Conservation (phyloP, 805 yeast species). For the Tetrapisispora phaffii region DNA sequence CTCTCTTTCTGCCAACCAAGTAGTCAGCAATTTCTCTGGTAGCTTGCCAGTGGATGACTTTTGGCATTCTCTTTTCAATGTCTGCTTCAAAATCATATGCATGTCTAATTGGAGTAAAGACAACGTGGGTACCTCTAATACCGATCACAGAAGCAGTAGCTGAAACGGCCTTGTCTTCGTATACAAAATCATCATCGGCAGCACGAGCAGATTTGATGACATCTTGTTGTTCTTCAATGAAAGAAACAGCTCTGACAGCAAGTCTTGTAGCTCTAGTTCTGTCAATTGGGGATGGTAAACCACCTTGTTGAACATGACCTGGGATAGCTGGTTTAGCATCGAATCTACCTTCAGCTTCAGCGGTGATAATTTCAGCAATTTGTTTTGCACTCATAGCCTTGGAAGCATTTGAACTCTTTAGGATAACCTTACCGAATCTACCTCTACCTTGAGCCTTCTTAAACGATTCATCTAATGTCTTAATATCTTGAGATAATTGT, state of each 20-base stretch:
- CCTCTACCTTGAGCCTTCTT: conserved; percentile 53
- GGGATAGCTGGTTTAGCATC: conserved; percentile 76
- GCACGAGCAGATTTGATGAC: conserved; percentile 24
- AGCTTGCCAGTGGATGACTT: conserved; percentile 71
- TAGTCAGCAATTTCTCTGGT: conserved; percentile 73
- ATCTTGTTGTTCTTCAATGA: conserved; percentile 41
- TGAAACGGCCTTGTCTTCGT: conserved; percentile 28
- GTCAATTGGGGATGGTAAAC: conserved; percentile 67
- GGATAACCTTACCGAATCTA: conserved; percentile 58
- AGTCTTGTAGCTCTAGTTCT: conserved; percentile 65
- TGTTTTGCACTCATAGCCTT: conserved; percentile 57
- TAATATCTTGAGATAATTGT: conserved; percentile 56
- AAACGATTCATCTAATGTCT: conserved; percentile 48
- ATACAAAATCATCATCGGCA: conserved; percentile 23
- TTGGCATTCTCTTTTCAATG: conserved; percentile 73
- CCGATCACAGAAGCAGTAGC: conserved; percentile 78
- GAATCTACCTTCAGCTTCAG: conserved; percentile 53
- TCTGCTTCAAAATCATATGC: conserved; percentile 86
- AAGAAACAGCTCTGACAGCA: conserved; percentile 59
- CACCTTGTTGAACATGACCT: conserved; percentile 84
- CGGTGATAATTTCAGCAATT: conserved; percentile 57
- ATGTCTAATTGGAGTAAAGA: conserved; percentile 60
- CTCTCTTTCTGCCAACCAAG: conserved; percentile 60
- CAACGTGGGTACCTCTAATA: conserved; percentile 64
- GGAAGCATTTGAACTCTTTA: conserved; percentile 62